These are phyloP conservation scores for Neoascochyta sp. DNA, from an alignment of 2,329 filamentous ascomycete genomes.

Conservation along the genomic window DNA sequence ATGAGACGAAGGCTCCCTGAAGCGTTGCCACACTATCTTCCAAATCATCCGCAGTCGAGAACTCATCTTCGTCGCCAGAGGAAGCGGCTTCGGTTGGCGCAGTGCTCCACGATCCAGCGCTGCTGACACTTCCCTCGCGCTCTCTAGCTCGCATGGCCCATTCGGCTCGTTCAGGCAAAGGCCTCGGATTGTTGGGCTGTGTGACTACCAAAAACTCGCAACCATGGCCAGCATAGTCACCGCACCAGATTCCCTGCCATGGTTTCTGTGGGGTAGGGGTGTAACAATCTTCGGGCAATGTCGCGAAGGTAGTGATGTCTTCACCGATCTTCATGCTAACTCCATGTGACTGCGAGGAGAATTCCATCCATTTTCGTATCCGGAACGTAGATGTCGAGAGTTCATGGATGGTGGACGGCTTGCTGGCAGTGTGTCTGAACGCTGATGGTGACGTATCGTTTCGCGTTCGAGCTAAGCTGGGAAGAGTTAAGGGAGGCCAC, in stretches of 20 bases:
- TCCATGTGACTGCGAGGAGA: constrained; percentile 39
- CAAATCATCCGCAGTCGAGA: constrained; percentile 15
- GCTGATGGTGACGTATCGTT: constrained; percentile 45
- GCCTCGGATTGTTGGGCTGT: constrained; percentile 59
- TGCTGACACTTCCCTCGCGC: constrained; percentile 27
- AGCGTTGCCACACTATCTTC: constrained; percentile 43
- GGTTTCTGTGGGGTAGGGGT: constrained; percentile 76
- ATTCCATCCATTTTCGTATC: constrained; percentile 72
- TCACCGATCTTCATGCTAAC: constrained; percentile 47
- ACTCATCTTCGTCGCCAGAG: constrained; percentile 10
- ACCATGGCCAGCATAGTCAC: constrained; percentile 83
- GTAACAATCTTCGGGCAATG: constrained; percentile 70
- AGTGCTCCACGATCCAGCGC: constrained; percentile 30
- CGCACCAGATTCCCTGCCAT: constrained; percentile 87
- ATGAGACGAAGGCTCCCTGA: constrained; percentile 10
- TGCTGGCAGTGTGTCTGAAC: constrained; percentile 45
- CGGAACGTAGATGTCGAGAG: constrained; percentile 69
- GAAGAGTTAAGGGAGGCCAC: constrained; percentile 74
- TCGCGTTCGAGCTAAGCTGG: constrained; percentile 57
- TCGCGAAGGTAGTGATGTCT: constrained; percentile 62
- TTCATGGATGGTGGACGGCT: constrained; percentile 53
- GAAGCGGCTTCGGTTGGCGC: constrained; percentile 20
- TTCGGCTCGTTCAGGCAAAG: constrained; percentile 38
- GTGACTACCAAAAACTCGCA: constrained; percentile 82
- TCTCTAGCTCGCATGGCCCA: constrained; percentile 26